Base-by-base conservation (phyloP, 495 filamentous ascomycete species). In the Penicillium angulare region DNA sequence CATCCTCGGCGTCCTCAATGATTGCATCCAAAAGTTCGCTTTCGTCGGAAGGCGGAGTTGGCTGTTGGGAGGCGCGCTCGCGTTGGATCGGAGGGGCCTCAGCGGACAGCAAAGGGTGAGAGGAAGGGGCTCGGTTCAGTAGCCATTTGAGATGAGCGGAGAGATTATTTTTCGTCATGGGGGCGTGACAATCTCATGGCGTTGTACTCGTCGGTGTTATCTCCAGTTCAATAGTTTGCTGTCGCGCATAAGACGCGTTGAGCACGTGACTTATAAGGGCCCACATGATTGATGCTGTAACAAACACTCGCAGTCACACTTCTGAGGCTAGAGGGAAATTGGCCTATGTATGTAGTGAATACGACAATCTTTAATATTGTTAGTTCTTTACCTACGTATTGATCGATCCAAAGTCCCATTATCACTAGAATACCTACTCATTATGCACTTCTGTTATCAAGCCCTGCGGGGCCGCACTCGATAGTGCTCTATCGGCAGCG, bases 81-180 rank as follows among this genome's bases (percentile, higher is more conserved):
- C 54, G 49, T 52, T 41, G 47, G 46, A 49, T 33, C 24, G 47
- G 36, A 53, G 48, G 57, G 39, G 49, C 43, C 26, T 66, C 58
- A n/a, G 62, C 53, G 17, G 60, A 58, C 51, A 73, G 55, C 40
- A 64, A 61, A 17, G 63, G 64, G 49, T 68, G 65, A 12, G 64
- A 56, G 22, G 69, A 67, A 34, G 64, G 60, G 45, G 69, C 69
- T 68, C 67, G 71, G 23, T 66, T 61, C 47, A 79, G 50, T 35
- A 80, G 72, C 76, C 77, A 79, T 69, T 70, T 68, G 33, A 80
- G 67, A 58, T 80, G 75, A 52, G 58, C 45, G 20, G 61, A 56
- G 36, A 80, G 56, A 58, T 80, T 80, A 61, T 75, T 68, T 58
- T 64, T 78, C 63, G 77, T 79, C 77, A 80, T 80, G 69, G 67